Evolutionary conservation across 371 early-diverging fungal genomes (phyloP).

Genomic region (Apophysomyces trapeziformis): DNA sequence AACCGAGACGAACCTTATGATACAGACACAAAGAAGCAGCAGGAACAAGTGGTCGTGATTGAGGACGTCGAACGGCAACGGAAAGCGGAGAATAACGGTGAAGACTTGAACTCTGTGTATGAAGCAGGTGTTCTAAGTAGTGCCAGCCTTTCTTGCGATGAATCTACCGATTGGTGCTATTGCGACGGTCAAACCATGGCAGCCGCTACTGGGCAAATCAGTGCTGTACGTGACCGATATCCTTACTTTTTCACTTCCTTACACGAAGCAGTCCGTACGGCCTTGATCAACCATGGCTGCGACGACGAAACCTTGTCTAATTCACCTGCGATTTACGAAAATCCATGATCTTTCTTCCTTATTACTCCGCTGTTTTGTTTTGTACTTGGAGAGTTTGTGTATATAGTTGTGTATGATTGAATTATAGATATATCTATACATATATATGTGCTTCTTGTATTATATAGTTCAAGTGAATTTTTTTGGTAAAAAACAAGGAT

Average conservation of each 20-base stretch:
- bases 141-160: slow-evolving; percentile 30
- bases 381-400: slow-evolving; percentile 4
- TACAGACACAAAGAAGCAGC: slow-evolving; percentile 28
- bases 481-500: neutral
- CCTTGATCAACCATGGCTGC: slow-evolving; percentile 12
- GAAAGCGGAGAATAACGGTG: slow-evolving; percentile 8
- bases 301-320: neutral
- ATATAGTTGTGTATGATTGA: neutral
- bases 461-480: neutral
- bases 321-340: neutral
- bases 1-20: slow-evolving; percentile 5
- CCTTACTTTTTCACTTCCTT: slow-evolving; percentile 40
- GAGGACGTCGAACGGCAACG: slow-evolving; percentile 23
- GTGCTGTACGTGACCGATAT: slow-evolving; percentile 25
- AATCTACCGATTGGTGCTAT: slow-evolving; percentile 25
- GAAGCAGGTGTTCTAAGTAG: slow-evolving; percentile 25
- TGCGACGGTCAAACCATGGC: slow-evolving; percentile 21
- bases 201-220: slow-evolving; percentile 13
- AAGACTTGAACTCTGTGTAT: slow-evolving; percentile 26
- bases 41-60: slow-evolving; percentile 28
- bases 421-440: neutral
- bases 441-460: slow-evolving; percentile 1
- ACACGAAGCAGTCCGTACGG: slow-evolving; percentile 32
- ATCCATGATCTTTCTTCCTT: neutral
- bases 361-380: neutral